phyloP scores from a whole-genome alignment of 805 yeast genomes.

The Wickerhamiella azymoides region DNA sequence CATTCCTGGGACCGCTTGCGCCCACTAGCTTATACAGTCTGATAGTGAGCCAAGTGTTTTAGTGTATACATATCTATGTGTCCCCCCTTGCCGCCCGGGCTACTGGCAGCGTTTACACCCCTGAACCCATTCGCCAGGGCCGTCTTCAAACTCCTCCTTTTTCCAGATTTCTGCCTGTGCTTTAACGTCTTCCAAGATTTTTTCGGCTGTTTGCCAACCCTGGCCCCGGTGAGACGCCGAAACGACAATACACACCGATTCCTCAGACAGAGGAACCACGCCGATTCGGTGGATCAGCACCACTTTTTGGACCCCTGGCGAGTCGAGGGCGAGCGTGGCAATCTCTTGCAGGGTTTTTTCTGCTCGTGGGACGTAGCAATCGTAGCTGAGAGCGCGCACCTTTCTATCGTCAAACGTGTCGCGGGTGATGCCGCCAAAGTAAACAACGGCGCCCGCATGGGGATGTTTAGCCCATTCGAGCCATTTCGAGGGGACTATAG shows the following conservation, averaged over 20 bases:
- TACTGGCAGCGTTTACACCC: neutral
- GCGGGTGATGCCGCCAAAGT: slow-evolving; percentile 39
- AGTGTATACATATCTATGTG: too few species aligned
- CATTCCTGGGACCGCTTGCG: too few species aligned
- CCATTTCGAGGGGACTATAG: slow-evolving; percentile 13
- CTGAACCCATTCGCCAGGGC: slow-evolving; percentile 31
- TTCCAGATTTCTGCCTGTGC: slow-evolving; percentile 39
- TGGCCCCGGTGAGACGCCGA: slow-evolving; percentile 34
- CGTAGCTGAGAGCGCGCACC: slow-evolving; percentile 33
- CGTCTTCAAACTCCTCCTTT: slow-evolving; percentile 32
- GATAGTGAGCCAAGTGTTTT: too few species aligned
- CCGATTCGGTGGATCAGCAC: slow-evolving; percentile 36
- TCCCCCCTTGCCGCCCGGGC: neutral
- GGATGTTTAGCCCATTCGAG: slow-evolving; percentile 31
- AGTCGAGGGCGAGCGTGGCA: slow-evolving; percentile 24
- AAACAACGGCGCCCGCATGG: slow-evolving; percentile 35
- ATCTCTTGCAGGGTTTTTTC: slow-evolving; percentile 26
- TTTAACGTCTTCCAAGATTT: slow-evolving; percentile 34
- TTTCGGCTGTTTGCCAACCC: slow-evolving; percentile 35
- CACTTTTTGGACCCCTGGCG: slow-evolving; percentile 25
- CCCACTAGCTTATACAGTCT: too few species aligned
- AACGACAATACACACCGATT: slow-evolving; percentile 33
- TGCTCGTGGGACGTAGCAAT: slow-evolving; percentile 34
- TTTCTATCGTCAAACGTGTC: slow-evolving; percentile 30
- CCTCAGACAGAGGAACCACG: slow-evolving; percentile 34